These are phyloP conservation scores for Neurospora sp. DNA, from an alignment of 495 filamentous ascomycete species.

Conservation along the genomic window DNA sequence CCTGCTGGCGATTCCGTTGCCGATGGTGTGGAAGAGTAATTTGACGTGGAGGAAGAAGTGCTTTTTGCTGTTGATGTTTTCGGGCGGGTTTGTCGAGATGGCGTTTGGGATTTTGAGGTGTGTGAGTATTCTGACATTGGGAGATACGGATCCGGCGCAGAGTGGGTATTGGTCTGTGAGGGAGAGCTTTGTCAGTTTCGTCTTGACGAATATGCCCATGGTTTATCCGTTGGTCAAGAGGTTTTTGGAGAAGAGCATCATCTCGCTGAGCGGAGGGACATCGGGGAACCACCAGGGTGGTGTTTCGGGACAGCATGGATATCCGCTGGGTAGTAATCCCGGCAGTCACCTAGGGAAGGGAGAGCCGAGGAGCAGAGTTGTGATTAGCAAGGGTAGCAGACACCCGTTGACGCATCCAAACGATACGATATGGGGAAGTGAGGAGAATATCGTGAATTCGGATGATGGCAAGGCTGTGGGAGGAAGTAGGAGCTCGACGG, in stretches of 20 bases:
- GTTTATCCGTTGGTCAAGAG: conserved; percentile 35
- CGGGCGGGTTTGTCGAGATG: conserved; percentile 41
- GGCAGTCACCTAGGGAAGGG: neutral
- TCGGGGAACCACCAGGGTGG: neutral
- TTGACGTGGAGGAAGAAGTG: conserved; percentile 36
- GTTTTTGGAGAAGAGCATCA: neutral
- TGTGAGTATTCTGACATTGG: conserved; percentile 35
- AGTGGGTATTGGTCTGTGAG: conserved; percentile 39
- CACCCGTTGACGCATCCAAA: conserved; percentile 27
- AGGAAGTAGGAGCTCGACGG: neutral
- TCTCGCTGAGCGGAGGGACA: neutral
- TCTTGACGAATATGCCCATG: conserved; percentile 45
- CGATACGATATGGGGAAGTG: conserved; percentile 28
- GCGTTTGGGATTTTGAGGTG: conserved; percentile 37
- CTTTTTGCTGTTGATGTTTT: conserved; percentile 38
- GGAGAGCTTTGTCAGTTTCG: conserved; percentile 43
- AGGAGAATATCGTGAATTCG: conserved; percentile 30
- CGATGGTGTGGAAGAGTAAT: conserved; percentile 41
- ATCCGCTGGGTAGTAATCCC: neutral
- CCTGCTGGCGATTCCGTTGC: conserved; percentile 43
- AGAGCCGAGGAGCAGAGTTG: neutral
- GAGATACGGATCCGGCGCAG: conserved; percentile 8
- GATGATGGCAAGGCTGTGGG: neutral
- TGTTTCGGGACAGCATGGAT: neutral
- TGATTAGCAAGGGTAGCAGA: conserved; percentile 12